phyloP scores from a whole-genome alignment of 225 moss, liverwort and hornwort species.

The Thuidium tamariscinum region DNA sequence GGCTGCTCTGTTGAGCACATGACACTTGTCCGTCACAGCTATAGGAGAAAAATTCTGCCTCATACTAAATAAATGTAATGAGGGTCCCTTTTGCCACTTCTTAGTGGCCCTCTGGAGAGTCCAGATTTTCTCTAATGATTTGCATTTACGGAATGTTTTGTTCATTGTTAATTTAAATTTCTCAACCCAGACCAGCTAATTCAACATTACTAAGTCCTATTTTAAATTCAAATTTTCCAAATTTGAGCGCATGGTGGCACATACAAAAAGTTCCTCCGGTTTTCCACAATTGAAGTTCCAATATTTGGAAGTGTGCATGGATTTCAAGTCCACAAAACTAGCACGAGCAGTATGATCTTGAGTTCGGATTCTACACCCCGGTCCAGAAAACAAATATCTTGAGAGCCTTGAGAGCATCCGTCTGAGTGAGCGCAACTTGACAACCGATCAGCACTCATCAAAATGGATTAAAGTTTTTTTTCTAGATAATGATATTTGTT shows the following conservation, averaged over 20 bases:
- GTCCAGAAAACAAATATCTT: not conserved
- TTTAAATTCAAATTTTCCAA: not conserved
- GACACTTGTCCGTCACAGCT: too few relatives aligned
- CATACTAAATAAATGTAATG: too few relatives aligned
- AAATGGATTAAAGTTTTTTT: not conserved
- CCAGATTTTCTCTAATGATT: too few relatives aligned
- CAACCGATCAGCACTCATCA: not conserved
- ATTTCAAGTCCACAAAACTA: not conserved
- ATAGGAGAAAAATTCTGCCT: too few relatives aligned
- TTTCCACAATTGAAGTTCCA: not conserved
- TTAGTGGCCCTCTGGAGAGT: too few relatives aligned
- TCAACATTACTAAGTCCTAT: too few relatives aligned
- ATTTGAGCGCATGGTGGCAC: not conserved
- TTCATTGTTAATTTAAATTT: not conserved
- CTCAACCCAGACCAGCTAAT: not conserved
- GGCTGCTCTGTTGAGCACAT: too few relatives aligned
- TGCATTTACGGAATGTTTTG: not conserved
- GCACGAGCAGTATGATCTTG: not conserved
- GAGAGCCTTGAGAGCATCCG: not conserved
- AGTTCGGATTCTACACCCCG: not conserved
- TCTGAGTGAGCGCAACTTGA: not conserved
- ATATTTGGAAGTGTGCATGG: not conserved
- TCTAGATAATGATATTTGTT: not conserved
- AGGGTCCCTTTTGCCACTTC: too few relatives aligned
- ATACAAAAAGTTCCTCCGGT: too few relatives aligned